phyloP scores from a whole-genome alignment of 306 rosid genomes.

The apple (Malus domestica) region DNA sequence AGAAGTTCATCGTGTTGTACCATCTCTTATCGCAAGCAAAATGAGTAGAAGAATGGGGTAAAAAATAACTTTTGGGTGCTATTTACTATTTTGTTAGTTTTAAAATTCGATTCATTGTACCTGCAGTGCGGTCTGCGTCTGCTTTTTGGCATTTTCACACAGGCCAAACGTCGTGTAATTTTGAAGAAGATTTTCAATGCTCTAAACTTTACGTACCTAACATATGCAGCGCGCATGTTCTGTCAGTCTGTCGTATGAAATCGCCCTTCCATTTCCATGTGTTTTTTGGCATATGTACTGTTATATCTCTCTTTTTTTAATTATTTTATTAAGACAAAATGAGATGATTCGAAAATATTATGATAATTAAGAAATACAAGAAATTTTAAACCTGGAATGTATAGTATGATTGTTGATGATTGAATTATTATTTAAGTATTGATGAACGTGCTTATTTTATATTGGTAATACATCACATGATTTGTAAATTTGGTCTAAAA shows the following conservation, averaged over 20 bases:
- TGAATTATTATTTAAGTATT: no score
- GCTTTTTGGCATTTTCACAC: background rate
- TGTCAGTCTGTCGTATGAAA: background rate
- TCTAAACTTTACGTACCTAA: background rate
- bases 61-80: background rate
- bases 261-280: background rate
- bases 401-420: no score
- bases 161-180: background rate
- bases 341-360: no score
- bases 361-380: no score
- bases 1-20: background rate
- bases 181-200: background rate
- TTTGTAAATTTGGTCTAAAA: no score
- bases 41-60: background rate
- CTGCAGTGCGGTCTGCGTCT: background rate
- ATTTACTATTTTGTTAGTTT: background rate
- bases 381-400: accelerated
- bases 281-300: no score
- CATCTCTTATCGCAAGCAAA: background rate
- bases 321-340: no score
- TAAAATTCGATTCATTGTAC: background rate
- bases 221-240: background rate
- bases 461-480: no score
- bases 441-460: no score
- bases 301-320: no score